Conservation (phyloP, 2,329 filamentous ascomycete genomes). For the Talaromyces sp. region DNA sequence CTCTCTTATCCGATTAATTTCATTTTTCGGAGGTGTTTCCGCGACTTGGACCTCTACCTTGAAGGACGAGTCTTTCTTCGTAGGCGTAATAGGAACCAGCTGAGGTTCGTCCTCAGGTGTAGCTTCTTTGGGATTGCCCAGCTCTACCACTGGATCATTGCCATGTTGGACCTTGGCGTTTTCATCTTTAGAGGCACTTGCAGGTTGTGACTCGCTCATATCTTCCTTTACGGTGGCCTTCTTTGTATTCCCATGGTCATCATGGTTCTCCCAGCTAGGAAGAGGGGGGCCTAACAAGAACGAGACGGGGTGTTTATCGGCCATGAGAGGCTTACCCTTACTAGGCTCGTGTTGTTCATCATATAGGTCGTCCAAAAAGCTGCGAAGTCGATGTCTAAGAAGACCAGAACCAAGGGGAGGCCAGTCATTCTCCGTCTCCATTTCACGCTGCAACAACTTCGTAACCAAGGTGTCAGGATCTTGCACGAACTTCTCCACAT, state of each 20-base stretch:
- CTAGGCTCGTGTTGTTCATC: slow-evolving; percentile 51
- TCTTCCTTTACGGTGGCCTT: neutral
- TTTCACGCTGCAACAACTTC: slow-evolving; percentile 67
- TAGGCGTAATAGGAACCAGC: neutral
- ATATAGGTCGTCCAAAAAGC: slow-evolving; percentile 66
- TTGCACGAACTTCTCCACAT: slow-evolving; percentile 78
- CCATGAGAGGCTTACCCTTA: slow-evolving; percentile 42
- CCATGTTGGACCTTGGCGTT: neutral
- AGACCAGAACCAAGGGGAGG: slow-evolving; percentile 56
- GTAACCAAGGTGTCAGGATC: slow-evolving; percentile 71
- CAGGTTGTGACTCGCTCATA: neutral
- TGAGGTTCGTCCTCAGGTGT: slow-evolving; percentile 7
- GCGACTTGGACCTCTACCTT: too few species aligned
- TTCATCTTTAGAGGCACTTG: neutral
- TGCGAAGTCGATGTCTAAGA: slow-evolving; percentile 68
- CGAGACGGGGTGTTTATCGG: slow-evolving; percentile 32
- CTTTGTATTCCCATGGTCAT: neutral
- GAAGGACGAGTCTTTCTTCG: too few species aligned
- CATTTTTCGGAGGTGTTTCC: too few species aligned
- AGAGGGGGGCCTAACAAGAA: slow-evolving; percentile 32
- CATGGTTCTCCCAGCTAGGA: slow-evolving; percentile 1
- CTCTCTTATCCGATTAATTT: too few species aligned
- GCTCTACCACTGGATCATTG: neutral
- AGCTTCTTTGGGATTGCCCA: neutral
- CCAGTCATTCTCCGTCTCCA: slow-evolving; percentile 60